Conservation (phyloP, 331 rosid species). For the Quercus tomentella region DNA sequence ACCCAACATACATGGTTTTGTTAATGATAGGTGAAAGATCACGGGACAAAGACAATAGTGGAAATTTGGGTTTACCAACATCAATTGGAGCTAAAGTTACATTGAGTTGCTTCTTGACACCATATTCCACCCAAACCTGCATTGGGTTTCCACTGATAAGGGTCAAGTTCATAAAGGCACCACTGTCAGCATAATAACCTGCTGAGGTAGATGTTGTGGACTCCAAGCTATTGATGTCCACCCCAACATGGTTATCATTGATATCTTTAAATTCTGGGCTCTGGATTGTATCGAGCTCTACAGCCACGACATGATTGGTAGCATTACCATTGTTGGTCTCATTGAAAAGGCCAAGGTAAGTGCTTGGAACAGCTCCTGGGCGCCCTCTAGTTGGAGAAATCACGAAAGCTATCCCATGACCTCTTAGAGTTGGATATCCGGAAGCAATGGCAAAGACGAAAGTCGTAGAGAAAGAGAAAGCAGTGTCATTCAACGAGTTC, state of each 20-base stretch:
- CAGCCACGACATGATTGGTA: constrained; percentile 23
- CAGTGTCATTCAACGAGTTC: background rate
- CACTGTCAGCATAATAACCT: background rate
- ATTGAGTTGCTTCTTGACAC: too few species aligned
- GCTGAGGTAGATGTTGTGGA: background rate
- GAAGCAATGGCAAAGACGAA: constrained; percentile 32
- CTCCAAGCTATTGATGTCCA: constrained; percentile 17
- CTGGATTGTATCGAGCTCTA: constrained; percentile 31
- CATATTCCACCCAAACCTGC: too few species aligned
- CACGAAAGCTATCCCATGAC: constrained; percentile 40
- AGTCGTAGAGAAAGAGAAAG: constrained; percentile 28
- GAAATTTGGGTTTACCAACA: too few species aligned
- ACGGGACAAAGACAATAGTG: too few species aligned
- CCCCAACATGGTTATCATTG: background rate
- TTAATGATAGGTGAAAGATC: constrained; percentile 11
- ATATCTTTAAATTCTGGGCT: constrained; percentile 17
- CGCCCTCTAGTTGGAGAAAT: constrained; percentile 19
- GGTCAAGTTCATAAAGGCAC: background rate
- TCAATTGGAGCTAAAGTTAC: too few species aligned
- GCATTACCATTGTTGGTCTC: constrained; percentile 1
- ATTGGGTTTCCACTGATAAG: constrained; percentile 16
- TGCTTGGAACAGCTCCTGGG: constrained; percentile 11
- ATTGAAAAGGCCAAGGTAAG: constrained; percentile 30
- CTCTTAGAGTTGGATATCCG: background rate
- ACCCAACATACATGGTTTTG: constrained; percentile 21